Base-by-base conservation (phyloP, 345 rosid species). In the Salix exigua region DNA sequence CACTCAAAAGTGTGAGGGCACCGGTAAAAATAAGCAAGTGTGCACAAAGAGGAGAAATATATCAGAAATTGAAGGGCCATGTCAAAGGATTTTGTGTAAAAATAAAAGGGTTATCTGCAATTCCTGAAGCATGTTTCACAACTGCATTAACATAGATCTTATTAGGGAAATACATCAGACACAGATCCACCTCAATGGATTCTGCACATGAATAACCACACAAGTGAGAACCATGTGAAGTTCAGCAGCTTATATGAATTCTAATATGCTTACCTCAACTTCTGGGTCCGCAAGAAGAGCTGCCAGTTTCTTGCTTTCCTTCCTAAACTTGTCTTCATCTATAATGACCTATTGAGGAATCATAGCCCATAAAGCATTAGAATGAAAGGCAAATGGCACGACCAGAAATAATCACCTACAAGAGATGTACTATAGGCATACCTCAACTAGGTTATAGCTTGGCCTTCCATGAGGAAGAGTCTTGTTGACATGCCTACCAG, bases 211-310 rank as follows among this genome's bases (percentile, higher is more conserved):
- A 35, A 65, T 10, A 77, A n/a, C 37, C 77, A 73, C 31, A 16
- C 60, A 6, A 21, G 4, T 40, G 16, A 30, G 31, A 42, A 40
- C 1, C 66, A 64, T 23, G 35, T 46, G 21, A 44, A 40, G 18
- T 25, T 78, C 31, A 53, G 30, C 53, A 26, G 31, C 18, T 9
- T n/a, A 17, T 5, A 23, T 5, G 63, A 62, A 64, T 23, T 61
- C 66, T 58, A 60, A 25, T 61, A 55, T 80, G 66, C 91, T 81
- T 25, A 92, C 99, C 99, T 95, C 97, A 74, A 93, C 84, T 82
- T 90, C 97, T 40, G 99, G 98, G 88, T 95, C 92, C 40, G 97
- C 93, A 72, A 93, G 91, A 79, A 95, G 97, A 72, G 99, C 96
- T 30, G 88, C 88, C 35, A 90, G 87, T 80, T 90, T 91, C 81